These are phyloP conservation scores for Quercus parvula DNA, from an alignment of 306 rosid genomes.

Conservation along the genomic window DNA sequence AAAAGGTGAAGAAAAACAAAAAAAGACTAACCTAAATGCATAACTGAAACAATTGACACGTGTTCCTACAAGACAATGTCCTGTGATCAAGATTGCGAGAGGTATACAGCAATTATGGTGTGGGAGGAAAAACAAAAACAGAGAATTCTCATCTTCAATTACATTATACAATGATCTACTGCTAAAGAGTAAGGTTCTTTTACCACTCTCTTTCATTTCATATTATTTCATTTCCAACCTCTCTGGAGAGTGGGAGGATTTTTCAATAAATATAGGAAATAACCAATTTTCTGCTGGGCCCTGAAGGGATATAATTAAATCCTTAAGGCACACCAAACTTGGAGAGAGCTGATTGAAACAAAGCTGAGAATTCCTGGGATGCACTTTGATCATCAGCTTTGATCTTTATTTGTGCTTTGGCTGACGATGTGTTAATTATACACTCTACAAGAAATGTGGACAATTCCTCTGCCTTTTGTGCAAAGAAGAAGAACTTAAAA, in stretches of 20 bases:
- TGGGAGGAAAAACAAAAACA: background rate
- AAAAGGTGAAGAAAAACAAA: background rate
- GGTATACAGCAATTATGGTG: background rate
- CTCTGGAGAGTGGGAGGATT: background rate
- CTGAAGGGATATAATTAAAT: conserved; percentile 18
- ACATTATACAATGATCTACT: conserved; percentile 10
- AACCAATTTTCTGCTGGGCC: conserved; percentile 5
- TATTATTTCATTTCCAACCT: background rate
- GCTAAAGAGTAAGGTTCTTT: background rate
- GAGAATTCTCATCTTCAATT: conserved; percentile 3
- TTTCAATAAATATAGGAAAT: conserved; percentile 1
- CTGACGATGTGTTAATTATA: conserved; percentile 77
- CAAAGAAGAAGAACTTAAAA: conserved; percentile 95
- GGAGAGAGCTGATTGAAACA: conserved; percentile 88
- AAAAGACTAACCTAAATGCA: background rate
- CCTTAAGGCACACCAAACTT: conserved; percentile 62
- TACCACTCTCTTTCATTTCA: background rate
- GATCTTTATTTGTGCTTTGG: conserved; percentile 81
- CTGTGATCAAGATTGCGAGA: background rate
- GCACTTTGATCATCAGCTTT: conserved; percentile 85
- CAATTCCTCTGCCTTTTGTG: conserved; percentile 79
- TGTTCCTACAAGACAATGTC: background rate
- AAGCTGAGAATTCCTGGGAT: conserved; percentile 60
- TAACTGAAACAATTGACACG: background rate
- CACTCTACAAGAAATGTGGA: conserved; percentile 87